Percentiles rank a stretch among this genome's conserved stretches.
Evolutionary conservation across 2,329 filamentous ascomycete genomes (phyloP).

Genomic region (Trichoderma sp.): DNA sequence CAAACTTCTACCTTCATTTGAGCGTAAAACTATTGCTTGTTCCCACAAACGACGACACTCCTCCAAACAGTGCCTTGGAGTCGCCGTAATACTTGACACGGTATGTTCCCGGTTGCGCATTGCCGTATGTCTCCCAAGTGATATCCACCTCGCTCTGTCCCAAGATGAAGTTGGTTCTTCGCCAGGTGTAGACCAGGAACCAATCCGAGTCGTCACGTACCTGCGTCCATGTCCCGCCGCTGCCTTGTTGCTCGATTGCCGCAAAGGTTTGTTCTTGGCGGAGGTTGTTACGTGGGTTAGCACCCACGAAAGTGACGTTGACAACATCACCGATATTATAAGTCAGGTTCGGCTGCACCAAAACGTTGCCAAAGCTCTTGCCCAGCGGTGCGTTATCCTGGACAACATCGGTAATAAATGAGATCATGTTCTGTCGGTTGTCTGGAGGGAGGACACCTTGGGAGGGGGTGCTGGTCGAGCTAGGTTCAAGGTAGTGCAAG

Average conservation of each 20-base stretch:
- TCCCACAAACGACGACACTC: constrained; percentile 31
- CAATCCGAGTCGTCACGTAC: constrained; percentile 77
- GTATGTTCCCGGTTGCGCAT: constrained; percentile 65
- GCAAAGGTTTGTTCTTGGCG: constrained; percentile 74
- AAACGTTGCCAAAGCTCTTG: constrained; percentile 67
- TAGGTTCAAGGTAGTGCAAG: constrained; percentile 38
- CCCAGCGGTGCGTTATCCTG: constrained; percentile 66
- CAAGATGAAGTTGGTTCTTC: constrained; percentile 63
- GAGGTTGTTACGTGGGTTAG: constrained; percentile 87
- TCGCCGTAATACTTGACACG: constrained; percentile 83
- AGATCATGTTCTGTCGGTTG: constrained; percentile 71
- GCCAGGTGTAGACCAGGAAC: constrained; percentile 79
- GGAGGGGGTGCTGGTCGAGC: constrained; percentile 40
- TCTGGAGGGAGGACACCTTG: constrained; percentile 69
- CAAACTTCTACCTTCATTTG: background rate
- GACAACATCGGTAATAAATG: constrained; percentile 77
- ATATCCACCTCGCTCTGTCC: constrained; percentile 77
- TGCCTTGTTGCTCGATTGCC: constrained; percentile 63
- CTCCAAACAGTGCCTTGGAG: constrained; percentile 56
- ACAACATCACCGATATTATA: constrained; percentile 63
- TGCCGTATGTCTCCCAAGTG: constrained; percentile 63
- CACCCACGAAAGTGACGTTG: constrained; percentile 71
- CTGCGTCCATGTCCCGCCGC: constrained; percentile 54
- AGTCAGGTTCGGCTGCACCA: constrained; percentile 48
- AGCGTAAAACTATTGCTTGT: constrained; percentile 26